phyloP scores from a whole-genome alignment of 305 asterid species.

The Fraxinus baroniana region DNA sequence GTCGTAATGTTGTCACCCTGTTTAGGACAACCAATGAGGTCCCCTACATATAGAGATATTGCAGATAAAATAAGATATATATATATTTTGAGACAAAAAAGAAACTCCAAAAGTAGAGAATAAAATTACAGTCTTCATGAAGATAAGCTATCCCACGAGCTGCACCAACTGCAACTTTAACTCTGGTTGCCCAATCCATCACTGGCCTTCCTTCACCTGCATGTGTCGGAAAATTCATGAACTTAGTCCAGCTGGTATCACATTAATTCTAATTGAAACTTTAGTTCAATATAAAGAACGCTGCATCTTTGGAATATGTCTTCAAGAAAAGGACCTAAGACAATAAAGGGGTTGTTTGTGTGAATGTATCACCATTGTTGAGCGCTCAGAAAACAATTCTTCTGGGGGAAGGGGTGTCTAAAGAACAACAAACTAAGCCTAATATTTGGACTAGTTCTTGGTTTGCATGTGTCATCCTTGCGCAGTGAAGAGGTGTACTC shows the following conservation, averaged over 20 bases:
- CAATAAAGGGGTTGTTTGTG: not conserved
- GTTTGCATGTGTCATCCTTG: not conserved
- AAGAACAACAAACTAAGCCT: not conserved
- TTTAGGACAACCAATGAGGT: not conserved
- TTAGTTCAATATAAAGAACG: not conserved
- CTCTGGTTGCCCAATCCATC: conserved; percentile 82
- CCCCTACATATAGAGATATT: not conserved
- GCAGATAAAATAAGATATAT: not conserved
- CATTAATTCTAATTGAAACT: not conserved
- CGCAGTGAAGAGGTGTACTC: conserved; percentile 7
- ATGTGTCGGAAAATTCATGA: not conserved
- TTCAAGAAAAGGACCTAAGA: not conserved
- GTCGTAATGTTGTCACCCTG: not conserved
- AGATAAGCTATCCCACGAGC: conserved; percentile 93
- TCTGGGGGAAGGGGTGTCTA: not conserved
- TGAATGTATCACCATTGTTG: not conserved
- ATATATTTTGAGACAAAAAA: not conserved
- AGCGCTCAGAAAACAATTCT: not conserved
- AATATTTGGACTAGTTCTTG: not conserved
- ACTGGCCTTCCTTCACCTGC: conserved; percentile 51
- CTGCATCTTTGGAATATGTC: not conserved
- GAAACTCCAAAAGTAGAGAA: conserved; percentile 2
- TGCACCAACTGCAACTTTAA: conserved; percentile 84
- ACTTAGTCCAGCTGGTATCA: not conserved
- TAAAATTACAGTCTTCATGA: conserved; percentile 81